Conservation (phyloP, 108 stramenopile genomes). For the Conticribra guillardii region DNA sequence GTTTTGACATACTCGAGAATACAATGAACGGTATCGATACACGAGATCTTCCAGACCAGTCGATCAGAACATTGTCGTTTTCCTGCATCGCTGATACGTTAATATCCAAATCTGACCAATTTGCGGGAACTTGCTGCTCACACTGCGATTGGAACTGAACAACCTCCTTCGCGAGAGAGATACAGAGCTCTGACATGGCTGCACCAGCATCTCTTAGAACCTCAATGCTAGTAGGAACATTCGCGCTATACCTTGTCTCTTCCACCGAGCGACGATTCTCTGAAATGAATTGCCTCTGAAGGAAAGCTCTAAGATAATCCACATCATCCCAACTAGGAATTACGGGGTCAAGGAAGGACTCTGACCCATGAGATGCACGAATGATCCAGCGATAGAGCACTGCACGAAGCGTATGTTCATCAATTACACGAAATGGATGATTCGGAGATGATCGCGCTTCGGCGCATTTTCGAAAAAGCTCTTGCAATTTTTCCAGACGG, state of each 20-base stretch:
- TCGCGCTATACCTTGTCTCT: conserved; percentile 35
- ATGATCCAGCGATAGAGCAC: conserved; percentile 86
- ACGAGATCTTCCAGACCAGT: conserved; percentile 70
- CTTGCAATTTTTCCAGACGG: conserved; percentile 75
- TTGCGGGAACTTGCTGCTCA: conserved; percentile 53
- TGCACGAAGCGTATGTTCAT: conserved; percentile 56
- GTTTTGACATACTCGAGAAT: conserved; percentile 58
- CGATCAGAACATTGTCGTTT: conserved; percentile 50
- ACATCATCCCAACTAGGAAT: conserved; percentile 87
- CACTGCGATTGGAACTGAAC: conserved; percentile 54
- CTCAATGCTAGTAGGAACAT: conserved; percentile 71
- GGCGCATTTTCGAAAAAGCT: conserved; percentile 67
- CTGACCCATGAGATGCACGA: conserved; percentile 75
- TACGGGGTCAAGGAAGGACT: conserved; percentile 72
- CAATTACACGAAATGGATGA: conserved; percentile 56
- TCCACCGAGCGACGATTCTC: conserved; percentile 62
- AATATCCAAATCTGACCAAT: conserved; percentile 71
- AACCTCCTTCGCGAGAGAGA: conserved; percentile 68
- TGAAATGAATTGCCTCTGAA: conserved; percentile 88
- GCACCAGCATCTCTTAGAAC: conserved; percentile 77
- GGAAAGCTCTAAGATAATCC: conserved; percentile 61
- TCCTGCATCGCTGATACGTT: conserved; percentile 63
- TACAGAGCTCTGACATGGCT: conserved; percentile 70
- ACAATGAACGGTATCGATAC: conserved; percentile 46
- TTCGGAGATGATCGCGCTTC: conserved; percentile 46